Evolutionary conservation across 2,329 filamentous ascomycete species (phyloP), one percentile per base, ranked within the genome.

Genomic region (Xylaria digitata): DNA sequence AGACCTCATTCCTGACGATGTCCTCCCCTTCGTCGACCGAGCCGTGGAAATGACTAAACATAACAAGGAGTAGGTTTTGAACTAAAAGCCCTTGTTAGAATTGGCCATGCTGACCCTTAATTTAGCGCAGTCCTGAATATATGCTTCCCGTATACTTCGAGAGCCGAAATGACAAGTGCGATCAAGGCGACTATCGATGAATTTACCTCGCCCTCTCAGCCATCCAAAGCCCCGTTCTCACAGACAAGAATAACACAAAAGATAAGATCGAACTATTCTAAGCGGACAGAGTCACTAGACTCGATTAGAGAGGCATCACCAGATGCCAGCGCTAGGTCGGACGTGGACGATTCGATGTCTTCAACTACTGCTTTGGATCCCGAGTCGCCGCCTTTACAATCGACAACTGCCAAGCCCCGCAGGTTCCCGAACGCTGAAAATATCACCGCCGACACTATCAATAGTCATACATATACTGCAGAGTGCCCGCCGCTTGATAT

Each of bases 111-210:
- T 69, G 53, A 70, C 60, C 19, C 30, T n/a, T 17, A 32, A 34
- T 21, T 3, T 45, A 88, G 86, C 62, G 82, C 84, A 30, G 80
- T 87, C 34, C 83, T 99, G 58, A 99, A 99, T 77, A 94, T 99
- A 70, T 99, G 96, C 83, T 98, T 98, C 75, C 96, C 96, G 0
- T 99, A 99, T 77, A 98, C 96, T 0, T 97, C 94, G 4, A 88
- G 96, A 70, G 94, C 97, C 75, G 96, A 99, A 78, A 98, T 99
- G 72, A 96, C 95, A 0, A 89, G 92, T 2, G 93, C 95, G 6
- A 92, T 99, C 71, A 90, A 92, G 70, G 89, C 90, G 48, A 97
- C 95, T 0, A 94, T 99, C 8, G 85, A 92, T 65, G 92, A 97
- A 66, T 98, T 93, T 79, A 92, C 92, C 66, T 89, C 87, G 58